Evolutionary conservation across 2,329 filamentous ascomycete genomes (phyloP), one percentile per base, ranked within the genome.

Genomic region (Penicillium sp.): DNA sequence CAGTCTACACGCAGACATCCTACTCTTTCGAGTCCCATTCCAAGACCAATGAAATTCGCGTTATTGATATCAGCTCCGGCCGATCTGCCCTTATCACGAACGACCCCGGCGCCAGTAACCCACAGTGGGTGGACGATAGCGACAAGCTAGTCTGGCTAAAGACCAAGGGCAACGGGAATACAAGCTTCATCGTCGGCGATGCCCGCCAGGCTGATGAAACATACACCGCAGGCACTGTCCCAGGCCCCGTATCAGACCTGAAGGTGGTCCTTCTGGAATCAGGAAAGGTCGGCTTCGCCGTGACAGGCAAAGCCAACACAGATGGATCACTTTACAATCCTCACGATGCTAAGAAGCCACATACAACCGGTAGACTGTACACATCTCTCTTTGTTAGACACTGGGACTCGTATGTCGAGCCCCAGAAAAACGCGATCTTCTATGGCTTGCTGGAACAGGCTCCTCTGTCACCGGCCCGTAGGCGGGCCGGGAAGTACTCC

Each of bases 371-470:
- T 2, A 75, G 69, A 45, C 62, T 82, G 4, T 83, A 82, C 61
- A 78, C 78, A 19, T 78, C 74, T 9, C 70, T 81, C 17, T 82
- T 78, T 62, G 80, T 82, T 12, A 72, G 80, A 35, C 80, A 82
- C 60, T 82, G 80, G 80, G 80, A 82, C 60, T 67, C 74, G 6
- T 82, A 78, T 60, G 67, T 80, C 14, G 74, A 75, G 22, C 75
- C 76, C n/a, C 73, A 82, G 63, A 75, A 73, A 50, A 80, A 79
- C 58, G 66, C 79, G 0, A 76, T 83, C 42, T 82, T 75, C 66
- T 78, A 77, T 62, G 80, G 77, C 25, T 65, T 79, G 36, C 68
- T 83, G 16, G 70, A 76, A 59, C 74, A 70, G 53, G 66, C 71
- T 17, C 69, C 75, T 14, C 59, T 75, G 28, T 67, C 72, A 11